Base-by-base conservation (phyloP, 202 grass and related monocot species). In the Panicum hallii region DNA sequence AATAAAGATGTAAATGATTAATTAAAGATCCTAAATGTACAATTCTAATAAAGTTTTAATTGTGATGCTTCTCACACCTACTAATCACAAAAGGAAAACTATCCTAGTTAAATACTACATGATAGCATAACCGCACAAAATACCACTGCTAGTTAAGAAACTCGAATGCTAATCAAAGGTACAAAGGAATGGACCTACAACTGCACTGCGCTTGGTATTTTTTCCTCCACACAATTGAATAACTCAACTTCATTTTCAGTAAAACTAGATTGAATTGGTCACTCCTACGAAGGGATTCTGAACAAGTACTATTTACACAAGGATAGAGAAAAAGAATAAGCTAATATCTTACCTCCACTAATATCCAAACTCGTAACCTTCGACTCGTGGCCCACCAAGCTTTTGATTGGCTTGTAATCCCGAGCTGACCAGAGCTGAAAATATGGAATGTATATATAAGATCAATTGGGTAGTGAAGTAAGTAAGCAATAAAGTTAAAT, bases 291-390 rank as follows among this genome's bases (percentile, higher is more conserved):
- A 83, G 55, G 9, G 55, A 71, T 48, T 72, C 6, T 34, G 17
- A 72, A 89, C 10, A 12, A 70, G 56, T 76, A 70, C 45, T 70
- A 81, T 46, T 2, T 14, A 63, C 26, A 32, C 55, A 65, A 61
- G 16, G 20, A 32, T 40, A 72, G 19, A 47, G 61, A 83, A 43
- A 41, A 53, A 8, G 7, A 26, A 26, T 75, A 56, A 79, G 49
- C 58, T 65, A 67, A 70, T 17, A 46, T 67, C 30, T 89, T 89
- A 98, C 95, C 95, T 89, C 74, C 85, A 83, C 87, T 92, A 74
- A 98, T 95, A 94, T 98, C 95, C 91, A 98, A 90, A 94, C 95
- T 90, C 26, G 95, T 98, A 74, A 98, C 91, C 83, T 98, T 98
- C 0, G 93, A 94, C 84, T 98, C 95, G 7, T 98, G 93, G 50